These are phyloP conservation scores for Termitomyces sp. DNA, from an alignment of 768 basidiomycete genomes.

Conservation along the genomic window DNA sequence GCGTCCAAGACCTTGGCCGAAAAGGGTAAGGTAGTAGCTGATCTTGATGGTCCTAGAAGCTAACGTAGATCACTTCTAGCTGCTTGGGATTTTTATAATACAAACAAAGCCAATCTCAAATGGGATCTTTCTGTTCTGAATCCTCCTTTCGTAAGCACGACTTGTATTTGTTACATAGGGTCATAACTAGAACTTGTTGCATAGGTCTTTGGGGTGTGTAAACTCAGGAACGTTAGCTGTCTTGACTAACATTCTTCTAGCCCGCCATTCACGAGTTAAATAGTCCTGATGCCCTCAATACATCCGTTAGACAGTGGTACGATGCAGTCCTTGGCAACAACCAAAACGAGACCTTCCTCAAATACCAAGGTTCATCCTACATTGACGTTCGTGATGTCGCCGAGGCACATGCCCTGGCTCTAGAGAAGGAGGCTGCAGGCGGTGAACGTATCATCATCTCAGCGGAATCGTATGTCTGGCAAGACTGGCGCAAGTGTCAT, in stretches of 20 bases:
- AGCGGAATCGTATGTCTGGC: conserved; percentile 20
- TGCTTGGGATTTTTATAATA: conserved; percentile 35
- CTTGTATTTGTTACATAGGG: not conserved
- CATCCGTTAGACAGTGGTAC: conserved; percentile 28
- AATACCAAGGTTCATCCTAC: conserved; percentile 19
- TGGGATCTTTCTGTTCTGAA: conserved; percentile 51
- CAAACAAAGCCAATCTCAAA: conserved; percentile 29
- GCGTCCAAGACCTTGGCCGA: conserved; percentile 60
- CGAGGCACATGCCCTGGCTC: conserved; percentile 41
- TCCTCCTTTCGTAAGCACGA: conserved; percentile 39
- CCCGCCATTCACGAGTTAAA: conserved; percentile 32
- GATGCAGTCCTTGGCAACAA: conserved; percentile 20
- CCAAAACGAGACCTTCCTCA: conserved; percentile 16
- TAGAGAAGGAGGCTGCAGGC: conserved; percentile 40
- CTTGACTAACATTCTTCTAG: conserved; percentile 14
- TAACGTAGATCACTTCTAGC: conserved; percentile 20
- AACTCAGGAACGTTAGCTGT: not conserved
- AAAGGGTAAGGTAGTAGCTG: conserved; percentile 25
- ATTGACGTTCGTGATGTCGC: conserved; percentile 46
- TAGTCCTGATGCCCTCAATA: conserved; percentile 25
- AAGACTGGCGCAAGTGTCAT: conserved; percentile 21
- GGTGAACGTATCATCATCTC: conserved; percentile 46
- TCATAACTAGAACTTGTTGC: not conserved
- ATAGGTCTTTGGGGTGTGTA: conserved; percentile 26
- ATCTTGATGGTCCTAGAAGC: not conserved